Evolutionary conservation across 257 asterid genomes (phyloP).

Genomic region (Scutellaria galericulata): DNA sequence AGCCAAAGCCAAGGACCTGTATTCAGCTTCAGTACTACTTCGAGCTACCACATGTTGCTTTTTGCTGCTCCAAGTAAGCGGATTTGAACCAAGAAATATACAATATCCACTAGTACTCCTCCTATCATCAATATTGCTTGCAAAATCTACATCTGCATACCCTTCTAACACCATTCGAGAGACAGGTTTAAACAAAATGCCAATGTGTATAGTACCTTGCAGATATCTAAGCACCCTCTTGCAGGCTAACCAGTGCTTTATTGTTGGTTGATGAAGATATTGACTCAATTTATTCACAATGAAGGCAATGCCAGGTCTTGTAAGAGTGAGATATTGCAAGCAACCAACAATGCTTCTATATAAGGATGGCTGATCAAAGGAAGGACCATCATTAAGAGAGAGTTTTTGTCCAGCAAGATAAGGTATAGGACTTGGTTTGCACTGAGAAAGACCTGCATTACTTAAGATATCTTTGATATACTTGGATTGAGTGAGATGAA

Average conservation of each 20-base stretch:
- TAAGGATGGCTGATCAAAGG: background rate
- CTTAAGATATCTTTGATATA: no score
- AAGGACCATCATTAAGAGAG: background rate
- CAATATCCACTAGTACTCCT: no score
- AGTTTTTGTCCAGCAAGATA: background rate
- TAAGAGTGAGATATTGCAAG: background rate
- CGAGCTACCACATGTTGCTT: no score
- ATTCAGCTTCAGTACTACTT: no score
- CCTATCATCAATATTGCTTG: no score
- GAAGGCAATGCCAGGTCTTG: background rate
- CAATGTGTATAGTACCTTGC: background rate
- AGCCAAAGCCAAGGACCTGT: no score
- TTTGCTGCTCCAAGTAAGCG: no score
- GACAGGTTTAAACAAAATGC: no score
- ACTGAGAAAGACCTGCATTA: background rate
- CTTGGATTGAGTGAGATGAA: no score
- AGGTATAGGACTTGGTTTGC: background rate
- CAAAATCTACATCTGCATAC: no score
- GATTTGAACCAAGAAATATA: no score
- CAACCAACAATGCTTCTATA: background rate
- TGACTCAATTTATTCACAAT: background rate
- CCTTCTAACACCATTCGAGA: no score
- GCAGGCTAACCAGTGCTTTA: background rate
- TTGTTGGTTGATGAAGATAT: background rate
- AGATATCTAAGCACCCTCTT: background rate